Conservation (phyloP, 495 filamentous ascomycete genomes). For the Aspergillus avenaceus region DNA sequence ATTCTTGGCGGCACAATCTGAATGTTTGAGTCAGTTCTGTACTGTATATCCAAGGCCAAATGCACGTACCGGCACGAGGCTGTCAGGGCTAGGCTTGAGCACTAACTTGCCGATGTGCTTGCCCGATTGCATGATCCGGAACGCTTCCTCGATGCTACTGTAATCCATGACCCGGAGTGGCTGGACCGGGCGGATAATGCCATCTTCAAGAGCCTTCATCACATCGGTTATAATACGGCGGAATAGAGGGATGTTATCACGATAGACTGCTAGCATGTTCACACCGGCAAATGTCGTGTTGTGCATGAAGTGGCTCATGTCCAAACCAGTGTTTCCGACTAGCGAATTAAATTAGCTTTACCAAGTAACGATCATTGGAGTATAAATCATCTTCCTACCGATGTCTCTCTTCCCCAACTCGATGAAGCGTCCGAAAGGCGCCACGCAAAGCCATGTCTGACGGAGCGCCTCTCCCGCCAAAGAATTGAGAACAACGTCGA, state of each 20-base stretch:
- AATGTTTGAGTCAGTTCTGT: neutral
- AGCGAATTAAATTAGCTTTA: neutral
- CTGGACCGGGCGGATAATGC: neutral
- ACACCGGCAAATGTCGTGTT: neutral
- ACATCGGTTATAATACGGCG: neutral
- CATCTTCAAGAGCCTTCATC: neutral
- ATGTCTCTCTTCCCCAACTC: conserved; percentile 43
- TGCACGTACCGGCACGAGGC: neutral
- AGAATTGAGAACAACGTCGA: conserved; percentile 34
- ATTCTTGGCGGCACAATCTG: neutral
- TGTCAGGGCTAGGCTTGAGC: neutral
- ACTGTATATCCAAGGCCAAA: neutral
- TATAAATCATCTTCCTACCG: neutral
- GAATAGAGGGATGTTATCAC: neutral
- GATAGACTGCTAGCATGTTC: neutral
- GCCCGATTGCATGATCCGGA: neutral
- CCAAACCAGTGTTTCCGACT: neutral
- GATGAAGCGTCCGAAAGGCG: conserved; percentile 44
- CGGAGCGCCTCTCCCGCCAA: conserved; percentile 29
- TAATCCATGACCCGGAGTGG: neutral
- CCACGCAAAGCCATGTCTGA: conserved; percentile 36
- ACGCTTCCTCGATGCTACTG: neutral
- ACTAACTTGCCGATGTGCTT: neutral
- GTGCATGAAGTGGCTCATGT: neutral
- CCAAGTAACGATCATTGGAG: neutral